These are phyloP conservation scores for Colletotrichum cordylinicola DNA, from an alignment of 2,329 filamentous ascomycete species.

Conservation along the genomic window DNA sequence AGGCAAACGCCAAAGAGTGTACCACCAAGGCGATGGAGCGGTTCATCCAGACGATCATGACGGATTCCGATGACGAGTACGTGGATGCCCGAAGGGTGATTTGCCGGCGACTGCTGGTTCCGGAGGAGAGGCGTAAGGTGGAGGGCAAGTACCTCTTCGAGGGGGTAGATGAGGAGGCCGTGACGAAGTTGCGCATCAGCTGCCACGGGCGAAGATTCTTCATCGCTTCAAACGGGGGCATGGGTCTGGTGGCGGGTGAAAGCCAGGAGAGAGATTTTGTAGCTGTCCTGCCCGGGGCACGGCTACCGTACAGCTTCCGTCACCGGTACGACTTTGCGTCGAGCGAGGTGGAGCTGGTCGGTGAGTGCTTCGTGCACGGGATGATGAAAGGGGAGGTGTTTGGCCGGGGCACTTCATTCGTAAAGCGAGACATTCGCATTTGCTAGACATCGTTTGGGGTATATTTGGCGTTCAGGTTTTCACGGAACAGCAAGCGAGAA, in stretches of 20 bases:
- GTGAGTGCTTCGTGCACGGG: not conserved
- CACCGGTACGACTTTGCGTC: not conserved
- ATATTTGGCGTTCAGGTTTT: not conserved
- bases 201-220: not conserved
- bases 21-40: not conserved
- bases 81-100: not conserved
- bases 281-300: not conserved
- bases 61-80: not conserved
- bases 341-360: not conserved
- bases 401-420: not conserved
- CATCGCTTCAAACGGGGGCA: not conserved
- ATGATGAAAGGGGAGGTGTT: not conserved
- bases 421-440: not conserved
- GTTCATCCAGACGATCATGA: not conserved
- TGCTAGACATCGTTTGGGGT: not conserved
- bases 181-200: not conserved
- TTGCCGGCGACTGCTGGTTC: not conserved
- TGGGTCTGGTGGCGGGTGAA: not conserved
- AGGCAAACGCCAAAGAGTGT: not conserved
- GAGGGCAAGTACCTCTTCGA: not conserved
- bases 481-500: not conserved
- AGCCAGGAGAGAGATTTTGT: not conserved
- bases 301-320: not conserved
- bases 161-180: not conserved
- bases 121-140: not conserved